Evolutionary conservation across 768 basidiomycete species (phyloP), one percentile per base, ranked within the genome.

Genomic region (Butyriboletus loyo): DNA sequence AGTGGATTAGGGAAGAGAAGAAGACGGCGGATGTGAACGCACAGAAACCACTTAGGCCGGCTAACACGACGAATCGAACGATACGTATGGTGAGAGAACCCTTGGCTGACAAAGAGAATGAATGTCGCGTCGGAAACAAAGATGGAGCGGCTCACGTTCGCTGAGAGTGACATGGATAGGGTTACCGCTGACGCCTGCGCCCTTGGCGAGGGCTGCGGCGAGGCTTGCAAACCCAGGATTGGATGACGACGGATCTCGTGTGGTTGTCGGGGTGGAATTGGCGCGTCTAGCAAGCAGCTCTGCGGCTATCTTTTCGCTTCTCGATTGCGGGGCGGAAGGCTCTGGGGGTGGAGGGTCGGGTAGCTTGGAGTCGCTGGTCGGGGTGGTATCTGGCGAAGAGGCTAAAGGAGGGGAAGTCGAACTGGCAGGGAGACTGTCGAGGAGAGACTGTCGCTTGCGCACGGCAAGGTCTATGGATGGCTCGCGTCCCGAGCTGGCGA

Each of bases 91-190:
- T 68, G 77, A 84, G 81, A 31, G 85, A 77, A 7, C 86, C 86
- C 67, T 83, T 88, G 38, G 84, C 89, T 91, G 52, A 14, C 10
- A 8, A 37, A 19, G 31, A 22, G 28, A 49, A 11, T 65, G 50
- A 42, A n/a, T 21, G 21, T 13, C 28, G 6, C 0, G 21, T 17
- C 1, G 38, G n/a, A 14, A 15, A 32, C 5, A 13, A 32, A 14
- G 10, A 6, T 0, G 9, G 48, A 17, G 53, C 24, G 17, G 77
- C 87, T 68, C 62, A 88, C 92, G 82, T 77, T 93, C 90, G 55
- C 84, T 83, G 57, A 94, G 80, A 24, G 89, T 80, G 35, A 94
- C 92, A 42, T 88, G 81, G 30, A 95, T 84, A 6, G 92, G 92
- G 53, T 80, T 80, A 0, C 68, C 68, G 30, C 66, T 73, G 19